phyloP scores from a whole-genome alignment of 2,329 filamentous ascomycete genomes.

The Dothidotthia symphoricarpi region DNA sequence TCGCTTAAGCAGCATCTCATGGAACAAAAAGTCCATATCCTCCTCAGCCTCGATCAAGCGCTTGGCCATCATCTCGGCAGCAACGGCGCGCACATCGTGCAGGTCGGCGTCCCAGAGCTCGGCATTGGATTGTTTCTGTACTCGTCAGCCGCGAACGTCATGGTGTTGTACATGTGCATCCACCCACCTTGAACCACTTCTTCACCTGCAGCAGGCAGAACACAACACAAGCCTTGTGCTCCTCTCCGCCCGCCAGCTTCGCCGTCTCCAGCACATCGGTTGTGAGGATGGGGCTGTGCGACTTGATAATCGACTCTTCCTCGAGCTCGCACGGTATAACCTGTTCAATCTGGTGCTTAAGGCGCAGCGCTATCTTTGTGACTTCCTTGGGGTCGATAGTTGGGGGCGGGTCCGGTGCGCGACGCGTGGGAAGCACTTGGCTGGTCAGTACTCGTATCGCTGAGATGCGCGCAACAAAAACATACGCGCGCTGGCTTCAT shows the following conservation, averaged over 20 bases:
- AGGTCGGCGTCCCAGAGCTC: constrained; percentile 94
- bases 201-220: constrained; percentile 75
- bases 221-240: constrained; percentile 77
- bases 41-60: constrained; percentile 83
- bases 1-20: constrained; percentile 78
- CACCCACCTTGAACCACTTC: constrained; percentile 64
- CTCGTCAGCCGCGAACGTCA: not conserved
- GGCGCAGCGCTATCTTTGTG: constrained; percentile 81
- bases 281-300: constrained; percentile 86
- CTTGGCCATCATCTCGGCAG: constrained; percentile 92
- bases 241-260: constrained; percentile 72
- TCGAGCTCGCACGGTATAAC: constrained; percentile 89
- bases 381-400: constrained; percentile 75
- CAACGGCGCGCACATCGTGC: constrained; percentile 72
- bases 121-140: constrained; percentile 62
- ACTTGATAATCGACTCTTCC: constrained; percentile 67
- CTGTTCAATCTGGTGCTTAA: constrained; percentile 88
- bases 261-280: constrained; percentile 75
- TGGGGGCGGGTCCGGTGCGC: constrained; percentile 59
- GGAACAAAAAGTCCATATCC: constrained; percentile 73
- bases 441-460: too few relatives aligned
- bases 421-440: constrained; percentile 66
- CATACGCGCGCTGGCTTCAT: constrained; percentile 45
- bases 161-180: too few relatives aligned
- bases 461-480: constrained; percentile 3